Evolutionary conservation across 2,329 filamentous ascomycete species (phyloP), one percentile per base, ranked within the genome.

Genomic region (Fusarium decemcellulare): DNA sequence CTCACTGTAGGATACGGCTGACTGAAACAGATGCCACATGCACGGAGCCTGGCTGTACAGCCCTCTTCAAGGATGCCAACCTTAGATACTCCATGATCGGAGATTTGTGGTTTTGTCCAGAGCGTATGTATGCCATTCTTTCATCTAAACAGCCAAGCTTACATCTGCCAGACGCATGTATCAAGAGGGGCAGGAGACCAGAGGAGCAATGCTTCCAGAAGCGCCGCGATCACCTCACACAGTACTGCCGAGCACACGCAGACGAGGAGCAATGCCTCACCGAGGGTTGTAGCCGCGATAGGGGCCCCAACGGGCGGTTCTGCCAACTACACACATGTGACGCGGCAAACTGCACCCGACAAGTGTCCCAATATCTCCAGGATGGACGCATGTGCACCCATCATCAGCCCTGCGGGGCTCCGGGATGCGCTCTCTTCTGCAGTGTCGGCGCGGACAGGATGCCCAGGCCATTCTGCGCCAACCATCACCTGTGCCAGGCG

Each of bases 351-450:
- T 71, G 68, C 16, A 12, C 6, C 23, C 51, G 12, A 9, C 43
- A 43, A 30, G 39, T 12, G 10, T 47, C 37, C 12, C 34, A 37
- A 14, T 0, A 7, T 2, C 53, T 44, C 6, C 32, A 23, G n/a
- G 47, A 50, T 18, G n/a, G 7, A 12, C 12, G 27, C 9, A 63
- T 14, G 30, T 71, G 68, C 18, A 27, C 12, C 6, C 27, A 23
- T 1, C 72, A 74, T 56, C 72, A 74, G 16, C 46, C 29, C 2
- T 74, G 72, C 32, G 46, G 48, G 7, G 57, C 57, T 2, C 29
- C 30, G 16, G 62, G 37, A 2, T 74, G 72, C n/a, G 55, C 36
- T 0, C 14, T 9, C 1, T 44, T 46, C 34, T 63, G 52, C 14
- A 32, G 2, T 5, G 11, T 63, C 6, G 40, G 36, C 6, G 2